Evolutionary conservation across 495 filamentous ascomycete genomes (phyloP).

Genomic region (Immersiella caudata): DNA sequence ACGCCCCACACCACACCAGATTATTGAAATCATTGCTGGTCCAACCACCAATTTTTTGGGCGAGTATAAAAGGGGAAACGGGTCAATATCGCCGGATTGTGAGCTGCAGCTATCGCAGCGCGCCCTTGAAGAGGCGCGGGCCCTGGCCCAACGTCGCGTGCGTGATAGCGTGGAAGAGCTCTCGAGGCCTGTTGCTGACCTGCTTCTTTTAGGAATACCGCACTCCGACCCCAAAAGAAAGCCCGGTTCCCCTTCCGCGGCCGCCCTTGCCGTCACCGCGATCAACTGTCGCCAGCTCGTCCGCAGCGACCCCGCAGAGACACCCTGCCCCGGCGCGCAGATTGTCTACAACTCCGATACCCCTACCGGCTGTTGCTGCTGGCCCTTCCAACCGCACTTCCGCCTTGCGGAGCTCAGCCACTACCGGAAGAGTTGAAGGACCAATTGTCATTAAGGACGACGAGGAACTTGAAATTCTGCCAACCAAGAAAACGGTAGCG

Average conservation of each 20-base stretch:
- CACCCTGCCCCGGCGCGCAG: neutral
- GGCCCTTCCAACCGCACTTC: neutral
- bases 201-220: neutral
- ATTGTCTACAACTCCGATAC: neutral
- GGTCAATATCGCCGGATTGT: neutral
- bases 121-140: neutral
- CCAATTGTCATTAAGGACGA: slow-evolving; percentile 28
- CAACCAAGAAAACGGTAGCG: neutral
- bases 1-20: too few species aligned
- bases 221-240: neutral
- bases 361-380: neutral
- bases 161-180: neutral
- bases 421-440: neutral
- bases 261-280: neutral
- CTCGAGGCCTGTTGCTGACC: neutral
- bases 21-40: neutral
- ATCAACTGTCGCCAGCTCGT: too few species aligned
- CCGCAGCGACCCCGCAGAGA: neutral
- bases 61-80: neutral
- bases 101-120: neutral
- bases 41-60: neutral
- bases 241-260: neutral
- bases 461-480: slow-evolving; percentile 9
- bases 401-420: neutral
- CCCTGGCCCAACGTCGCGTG: neutral